phyloP scores from a whole-genome alignment of 2,329 filamentous ascomycete species.

The Diaporthe sp. region DNA sequence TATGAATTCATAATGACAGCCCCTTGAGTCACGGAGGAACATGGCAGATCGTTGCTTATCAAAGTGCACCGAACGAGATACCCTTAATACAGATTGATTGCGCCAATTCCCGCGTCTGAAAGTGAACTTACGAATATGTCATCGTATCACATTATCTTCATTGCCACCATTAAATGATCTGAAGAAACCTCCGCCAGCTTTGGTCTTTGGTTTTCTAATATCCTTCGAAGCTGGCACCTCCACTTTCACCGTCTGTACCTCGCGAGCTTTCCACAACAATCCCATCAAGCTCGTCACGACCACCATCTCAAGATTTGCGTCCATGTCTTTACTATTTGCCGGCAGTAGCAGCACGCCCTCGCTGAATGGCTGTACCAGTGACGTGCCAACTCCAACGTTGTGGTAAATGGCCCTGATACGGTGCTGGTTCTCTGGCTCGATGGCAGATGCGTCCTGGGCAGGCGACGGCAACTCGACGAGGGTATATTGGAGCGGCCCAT shows the following conservation, averaged over 20 bases:
- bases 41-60: not conserved
- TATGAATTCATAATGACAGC: no score
- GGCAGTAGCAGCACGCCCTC: slow-evolving; percentile 8
- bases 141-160: not conserved
- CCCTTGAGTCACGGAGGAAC: accelerated
- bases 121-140: not conserved
- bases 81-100: slow-evolving; percentile 9
- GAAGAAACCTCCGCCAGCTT: not conserved
- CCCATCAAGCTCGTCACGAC: not conserved
- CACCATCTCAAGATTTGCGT: not conserved
- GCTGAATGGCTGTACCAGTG: not conserved
- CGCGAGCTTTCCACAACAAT: not conserved
- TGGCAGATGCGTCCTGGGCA: not conserved
- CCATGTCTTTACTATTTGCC: not conserved
- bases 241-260: not conserved
- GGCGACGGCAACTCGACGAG: slow-evolving; percentile 1
- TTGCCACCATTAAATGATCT: not conserved
- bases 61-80: slow-evolving; percentile 10
- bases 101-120: not conserved
- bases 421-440: not conserved
- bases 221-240: not conserved
- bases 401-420: slow-evolving; percentile 13
- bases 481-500: not conserved
- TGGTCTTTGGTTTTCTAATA: not conserved
- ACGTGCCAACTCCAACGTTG: not conserved